Base-by-base conservation (phyloP, 140 eudicot genomes). In the Cichorium intybus region DNA sequence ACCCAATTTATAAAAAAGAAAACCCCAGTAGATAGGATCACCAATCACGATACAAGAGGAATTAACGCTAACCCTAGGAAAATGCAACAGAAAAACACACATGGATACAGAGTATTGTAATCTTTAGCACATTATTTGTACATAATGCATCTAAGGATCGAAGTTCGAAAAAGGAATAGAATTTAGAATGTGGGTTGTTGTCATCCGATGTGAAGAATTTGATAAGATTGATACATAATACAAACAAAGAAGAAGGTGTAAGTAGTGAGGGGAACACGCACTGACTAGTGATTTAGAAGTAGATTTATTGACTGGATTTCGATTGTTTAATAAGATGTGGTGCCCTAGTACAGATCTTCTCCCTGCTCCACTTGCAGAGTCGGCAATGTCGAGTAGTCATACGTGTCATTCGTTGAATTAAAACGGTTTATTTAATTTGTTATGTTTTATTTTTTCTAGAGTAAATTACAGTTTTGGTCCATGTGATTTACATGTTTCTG, bases 331-430 rank as follows among this genome's bases (percentile, higher is more conserved):
- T 23, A 34, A 22, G 34, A 46, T 33, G 69, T 15, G 50, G 71
- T 33, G 51, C 49, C 61, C 61, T 60, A 21, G 56, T 23, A 29
- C 47, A 72, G 64, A 67, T 67, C 48, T 60, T 61, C 28, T 37
- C 47, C 61, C 46, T 39, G 69, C 51, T 48, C 9, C 60, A 51
- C 52, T 74, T 66, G 74, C 53, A 16, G 62, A 74, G 47, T 74
- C 64, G 66, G 77, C 71, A 26, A 24, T 48, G 27, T 57, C 10
- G 37, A 21, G 74, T 0, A 55, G 66, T 56, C 62, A 17, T 6
- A 66, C 74, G 79, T 74, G 73, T 35, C 74, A 35, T 26, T 66
- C 24, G 5, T 5, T 37, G 51, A 49, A 66, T 8, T 24, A 14
- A 23, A 41, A 22, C 58, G 16, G 48, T 62, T 71, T 0, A 10